Conservation (phyloP, 768 basidiomycete genomes). For the Pleurotus citrinopileatus region DNA sequence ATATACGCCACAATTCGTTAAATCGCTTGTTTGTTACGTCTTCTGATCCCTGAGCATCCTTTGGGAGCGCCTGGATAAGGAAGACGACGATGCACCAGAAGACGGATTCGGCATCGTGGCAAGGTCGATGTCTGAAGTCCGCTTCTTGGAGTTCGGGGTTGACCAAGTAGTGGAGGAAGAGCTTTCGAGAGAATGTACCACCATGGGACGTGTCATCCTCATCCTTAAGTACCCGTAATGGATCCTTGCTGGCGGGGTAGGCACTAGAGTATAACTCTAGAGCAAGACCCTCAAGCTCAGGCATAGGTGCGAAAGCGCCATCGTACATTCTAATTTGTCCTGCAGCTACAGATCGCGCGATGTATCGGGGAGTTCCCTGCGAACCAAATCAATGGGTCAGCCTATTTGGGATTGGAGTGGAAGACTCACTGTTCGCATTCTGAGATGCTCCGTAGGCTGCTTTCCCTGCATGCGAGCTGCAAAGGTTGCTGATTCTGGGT, state of each 20-base stretch:
- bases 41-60: background rate
- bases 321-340: constrained; percentile 1
- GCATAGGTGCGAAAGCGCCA: background rate
- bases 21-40: constrained; percentile 1
- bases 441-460: no score
- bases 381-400: background rate
- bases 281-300: background rate
- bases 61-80: background rate
- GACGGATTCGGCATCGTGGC: constrained; percentile 9
- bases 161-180: background rate
- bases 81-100: constrained; percentile 8
- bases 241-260: background rate
- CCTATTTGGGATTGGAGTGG: background rate
- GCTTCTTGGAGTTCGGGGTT: background rate
- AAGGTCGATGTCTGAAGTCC: background rate
- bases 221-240: background rate
- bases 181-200: background rate
- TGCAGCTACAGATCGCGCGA: constrained; percentile 10
- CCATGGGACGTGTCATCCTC: background rate
- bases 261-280: background rate
- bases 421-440: no score
- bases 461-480: no score
- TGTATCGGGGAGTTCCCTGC: constrained; percentile 12
- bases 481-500: no score
- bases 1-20: constrained; percentile 1